Evolutionary conservation across 2,329 filamentous ascomycete species (phyloP), one percentile per base, ranked within the genome.

Genomic region (Diaporthe australafricana): DNA sequence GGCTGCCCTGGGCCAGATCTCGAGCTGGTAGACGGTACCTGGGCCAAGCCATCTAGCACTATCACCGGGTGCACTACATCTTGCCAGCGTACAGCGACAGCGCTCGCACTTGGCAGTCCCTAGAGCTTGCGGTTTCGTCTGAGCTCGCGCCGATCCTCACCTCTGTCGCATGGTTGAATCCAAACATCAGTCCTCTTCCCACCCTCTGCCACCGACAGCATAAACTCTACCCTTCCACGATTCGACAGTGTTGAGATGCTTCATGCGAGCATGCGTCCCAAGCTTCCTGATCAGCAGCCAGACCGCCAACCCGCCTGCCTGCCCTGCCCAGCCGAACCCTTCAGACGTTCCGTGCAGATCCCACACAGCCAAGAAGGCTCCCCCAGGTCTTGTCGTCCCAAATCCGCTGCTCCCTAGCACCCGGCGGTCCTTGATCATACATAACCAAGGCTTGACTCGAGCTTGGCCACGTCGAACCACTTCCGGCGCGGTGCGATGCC

Each of bases 351-450:
- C 40, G 63, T 14, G 47, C 63, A 63, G 60, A 48, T 63, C 42
- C 60, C 60, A 63, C 60, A 63, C 60, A 16, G 42, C 60, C 60
- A 48, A 63, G 60, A 7, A 22, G 42, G 20, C 42, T 48, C 27
- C 60, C 56, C 56, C 57, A 63, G 57, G 42, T 27, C 42, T 63
- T 63, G 57, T 63, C 57, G 57, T 63, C 57, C 57, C 57, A 63
- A 63, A 17, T 32, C 17, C 12, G 38, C 38, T 5, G 11, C 22
- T 45, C 17, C 38, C 38, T 25, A 30, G 38, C 38, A n/a, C 20
- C 42, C 42, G 60, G 47, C 20, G 42, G 48, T 42, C 60, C 60
- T 63, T 20, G 8, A 48, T 32, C 42, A 35, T 17, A 48, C 60
- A 63, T 12, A 22, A 48, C 60, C 60, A 48, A 48, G 60, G 22